phyloP scores from a whole-genome alignment of 2,329 filamentous ascomycete genomes.

The Colletotrichum nymphaeae region DNA sequence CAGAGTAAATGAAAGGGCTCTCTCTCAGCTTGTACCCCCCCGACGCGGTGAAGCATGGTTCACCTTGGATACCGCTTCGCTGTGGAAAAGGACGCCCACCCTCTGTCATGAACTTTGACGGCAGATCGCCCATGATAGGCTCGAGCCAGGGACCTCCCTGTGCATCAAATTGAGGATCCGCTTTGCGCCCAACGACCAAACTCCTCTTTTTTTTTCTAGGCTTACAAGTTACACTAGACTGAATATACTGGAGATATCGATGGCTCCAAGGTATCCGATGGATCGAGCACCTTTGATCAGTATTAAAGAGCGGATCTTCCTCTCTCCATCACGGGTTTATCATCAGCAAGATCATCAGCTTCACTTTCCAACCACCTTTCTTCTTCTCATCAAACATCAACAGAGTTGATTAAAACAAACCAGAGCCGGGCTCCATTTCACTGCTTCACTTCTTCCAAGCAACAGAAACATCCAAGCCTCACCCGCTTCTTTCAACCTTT shows the following conservation, averaged over 20 bases:
- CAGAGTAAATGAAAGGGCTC: slow-evolving; percentile 28
- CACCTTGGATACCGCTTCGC: slow-evolving; percentile 11
- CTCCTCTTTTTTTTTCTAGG: neutral
- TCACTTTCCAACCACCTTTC: neutral
- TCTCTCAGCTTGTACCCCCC: neutral
- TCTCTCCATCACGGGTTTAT: neutral
- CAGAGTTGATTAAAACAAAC: slow-evolving; percentile 21
- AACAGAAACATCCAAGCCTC: neutral
- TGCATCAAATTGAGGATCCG: slow-evolving; percentile 25
- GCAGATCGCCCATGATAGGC: slow-evolving; percentile 18
- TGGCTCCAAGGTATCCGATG: neutral
- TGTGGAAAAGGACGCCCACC: neutral
- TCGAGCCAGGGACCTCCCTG: slow-evolving; percentile 17
- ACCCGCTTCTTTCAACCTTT: neutral
- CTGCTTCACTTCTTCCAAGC: slow-evolving; percentile 12
- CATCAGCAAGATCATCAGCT: slow-evolving; percentile 27
- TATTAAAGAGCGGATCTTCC: slow-evolving; percentile 35
- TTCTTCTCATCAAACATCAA: slow-evolving; percentile 31
- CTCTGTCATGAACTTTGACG: slow-evolving; percentile 6
- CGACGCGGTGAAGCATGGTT: slow-evolving; percentile 18
- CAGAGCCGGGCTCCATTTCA: slow-evolving; percentile 26
- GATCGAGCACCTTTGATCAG: slow-evolving; percentile 1
- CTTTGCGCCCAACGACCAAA: slow-evolving; percentile 22
- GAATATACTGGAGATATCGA: slow-evolving; percentile 18
- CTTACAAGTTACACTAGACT: neutral